Evolutionary conservation across 108 stramenopile genomes (phyloP), one percentile per base, ranked within the genome.

Genomic region (Cyclotella atomus): DNA sequence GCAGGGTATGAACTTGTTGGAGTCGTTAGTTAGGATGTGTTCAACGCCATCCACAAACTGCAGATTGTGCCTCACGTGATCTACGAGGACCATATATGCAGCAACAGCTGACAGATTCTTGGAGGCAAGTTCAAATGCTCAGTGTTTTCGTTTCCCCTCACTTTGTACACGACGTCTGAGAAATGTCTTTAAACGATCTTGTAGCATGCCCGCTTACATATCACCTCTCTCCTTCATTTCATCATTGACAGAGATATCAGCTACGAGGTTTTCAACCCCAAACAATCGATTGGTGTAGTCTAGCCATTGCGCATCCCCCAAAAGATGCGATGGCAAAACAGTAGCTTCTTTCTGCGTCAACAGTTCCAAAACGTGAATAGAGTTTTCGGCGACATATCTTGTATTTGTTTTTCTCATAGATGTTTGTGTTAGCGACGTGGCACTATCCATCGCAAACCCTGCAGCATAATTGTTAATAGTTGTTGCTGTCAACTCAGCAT

Each of bases 81-180:
- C 20, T 4, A 19, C 33, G 2, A 61, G 8, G 2, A 49, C 46
- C 53, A 68, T 68, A 54, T 50, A 36, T 32, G 68, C 52, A 14
- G 68, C 68, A 10, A 68, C 68, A n/a, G 38, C 68, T 3, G 54
- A 32, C 17, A 68, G 34, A 55, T 68, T 68, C 24, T 55, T 68
- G 0, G 27, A 38, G 7, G 68, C 68, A 29, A 50, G 36, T 50
- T 23, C 20, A 34, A 54, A 38, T 14, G 50, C 49, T 54, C 53
- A 50, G 34, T 68, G 46, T 1, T 34, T 5, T 20, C 38, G 52
- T 24, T 55, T 28, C 10, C 16, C 28, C 38, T 36, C 27, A 16
- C 49, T 55, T 15, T 25, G 30, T 19, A 35, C 38, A 15, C 33
- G 35, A 17, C 20, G 33, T 8, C 36, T 54, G 20, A 55, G 2